A percentile compares a stretch with the other conserved stretches of the same genome.
Conservation (phyloP, 192 early-diverging fungal genomes). For the Podila horticola region DNA sequence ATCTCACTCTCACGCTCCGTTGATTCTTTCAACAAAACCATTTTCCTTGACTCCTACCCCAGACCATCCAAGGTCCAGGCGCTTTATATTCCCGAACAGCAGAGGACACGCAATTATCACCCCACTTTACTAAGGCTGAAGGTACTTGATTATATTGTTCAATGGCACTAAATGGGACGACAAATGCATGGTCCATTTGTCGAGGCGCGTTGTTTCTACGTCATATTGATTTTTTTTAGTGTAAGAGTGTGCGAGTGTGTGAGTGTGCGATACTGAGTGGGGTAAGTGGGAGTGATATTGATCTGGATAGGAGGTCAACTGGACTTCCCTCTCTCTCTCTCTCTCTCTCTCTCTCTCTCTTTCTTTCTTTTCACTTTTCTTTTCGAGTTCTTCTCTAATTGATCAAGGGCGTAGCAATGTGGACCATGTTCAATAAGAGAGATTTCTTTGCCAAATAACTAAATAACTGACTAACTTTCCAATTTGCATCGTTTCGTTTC, state of each 20-base stretch:
- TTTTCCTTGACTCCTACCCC: no score
- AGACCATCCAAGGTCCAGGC: no score
- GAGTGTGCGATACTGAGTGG: background rate
- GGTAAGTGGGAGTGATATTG: slow-evolving; percentile 5
- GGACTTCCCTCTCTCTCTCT: background rate
- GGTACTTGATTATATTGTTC: slow-evolving; percentile 7
- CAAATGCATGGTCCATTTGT: background rate
- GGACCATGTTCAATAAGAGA: slow-evolving; percentile 2
- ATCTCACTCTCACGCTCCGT: no score
- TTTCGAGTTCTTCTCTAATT: background rate
- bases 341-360: no score
- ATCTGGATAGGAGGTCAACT: background rate
- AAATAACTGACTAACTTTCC: background rate
- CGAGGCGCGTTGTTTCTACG: background rate
- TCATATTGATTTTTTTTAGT: background rate
- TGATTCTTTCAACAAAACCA: no score
- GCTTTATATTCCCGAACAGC: no score
- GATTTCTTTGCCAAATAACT: background rate
- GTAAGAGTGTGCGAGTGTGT: background rate
- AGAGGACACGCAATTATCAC: background rate
- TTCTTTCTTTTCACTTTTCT: no score
- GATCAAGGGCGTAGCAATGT: background rate
- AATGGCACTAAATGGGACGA: background rate
- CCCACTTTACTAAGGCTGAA: no score
- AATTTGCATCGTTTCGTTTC: background rate